Percentiles rank a stretch among this genome's conserved stretches.
phyloP scores from a whole-genome alignment of 805 yeast species.

The Yamadazyma sp. region DNA sequence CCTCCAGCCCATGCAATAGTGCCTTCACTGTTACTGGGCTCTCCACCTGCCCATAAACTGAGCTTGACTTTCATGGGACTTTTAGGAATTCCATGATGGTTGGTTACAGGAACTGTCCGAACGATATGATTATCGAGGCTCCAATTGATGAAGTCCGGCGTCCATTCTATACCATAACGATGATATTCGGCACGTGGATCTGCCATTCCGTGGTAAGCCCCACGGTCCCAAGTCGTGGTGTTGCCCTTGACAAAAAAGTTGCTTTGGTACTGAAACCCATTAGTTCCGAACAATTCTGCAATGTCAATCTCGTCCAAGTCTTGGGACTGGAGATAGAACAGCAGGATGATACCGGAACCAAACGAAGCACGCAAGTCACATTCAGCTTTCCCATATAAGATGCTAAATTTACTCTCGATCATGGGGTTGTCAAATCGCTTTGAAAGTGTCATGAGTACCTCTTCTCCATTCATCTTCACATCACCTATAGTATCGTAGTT shows the following conservation, averaged over 20 bases:
- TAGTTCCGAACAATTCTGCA: constrained; percentile 40
- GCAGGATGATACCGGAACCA: constrained; percentile 39
- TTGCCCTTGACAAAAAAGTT: constrained; percentile 44
- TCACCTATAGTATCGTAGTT: constrained; percentile 10
- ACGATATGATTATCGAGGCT: constrained; percentile 26
- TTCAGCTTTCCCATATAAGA: constrained; percentile 38
- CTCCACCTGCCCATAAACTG: constrained; percentile 47
- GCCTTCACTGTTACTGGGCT: constrained; percentile 30
- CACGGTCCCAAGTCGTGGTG: constrained; percentile 34
- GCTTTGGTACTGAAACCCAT: constrained; percentile 29
- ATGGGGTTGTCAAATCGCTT: constrained; percentile 34
- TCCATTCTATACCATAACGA: constrained; percentile 39
- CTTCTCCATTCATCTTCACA: constrained; percentile 1
- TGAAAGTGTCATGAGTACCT: constrained; percentile 16
- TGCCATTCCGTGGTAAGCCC: constrained; percentile 29
- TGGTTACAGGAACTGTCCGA: constrained; percentile 20
- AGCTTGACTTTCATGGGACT: constrained; percentile 38
- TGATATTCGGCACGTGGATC: constrained; percentile 28
- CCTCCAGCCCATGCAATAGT: constrained; percentile 46
- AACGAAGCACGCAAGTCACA: constrained; percentile 32
- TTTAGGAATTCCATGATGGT: constrained; percentile 31
- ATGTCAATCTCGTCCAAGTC: constrained; percentile 45
- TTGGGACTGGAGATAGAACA: constrained; percentile 42
- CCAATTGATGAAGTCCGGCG: constrained; percentile 31
- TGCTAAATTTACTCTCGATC: constrained; percentile 27